A percentile compares a stretch with the other conserved stretches of the same genome.
phyloP scores from a whole-genome alignment of 2,329 filamentous ascomycete species.

The Nothophaeocryptopus gaeumannii region DNA sequence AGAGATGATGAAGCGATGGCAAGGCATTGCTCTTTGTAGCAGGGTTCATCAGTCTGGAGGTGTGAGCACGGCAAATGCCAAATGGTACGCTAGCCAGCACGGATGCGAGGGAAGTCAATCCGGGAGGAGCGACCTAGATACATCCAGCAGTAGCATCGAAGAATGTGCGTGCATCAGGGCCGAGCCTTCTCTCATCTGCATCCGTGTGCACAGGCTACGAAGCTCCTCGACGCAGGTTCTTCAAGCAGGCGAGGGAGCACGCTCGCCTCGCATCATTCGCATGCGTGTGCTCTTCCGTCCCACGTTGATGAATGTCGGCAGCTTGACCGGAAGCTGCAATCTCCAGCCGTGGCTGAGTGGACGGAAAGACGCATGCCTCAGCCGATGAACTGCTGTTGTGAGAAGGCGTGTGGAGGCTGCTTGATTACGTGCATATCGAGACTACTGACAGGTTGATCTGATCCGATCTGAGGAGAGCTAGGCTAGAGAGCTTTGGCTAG shows the following conservation, averaged over 20 bases:
- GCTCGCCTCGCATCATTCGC: too few species aligned
- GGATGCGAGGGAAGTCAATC: not conserved
- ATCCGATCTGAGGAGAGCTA: not conserved
- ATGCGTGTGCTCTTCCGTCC: too few species aligned
- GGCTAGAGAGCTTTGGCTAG: not conserved
- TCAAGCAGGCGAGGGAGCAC: too few species aligned
- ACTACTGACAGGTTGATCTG: slow-evolving; percentile 9
- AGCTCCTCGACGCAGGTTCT: too few species aligned
- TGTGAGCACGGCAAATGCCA: not conserved
- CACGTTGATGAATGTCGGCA: too few species aligned
- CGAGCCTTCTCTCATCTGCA: not conserved
- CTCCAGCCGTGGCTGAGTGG: slow-evolving; percentile 11
- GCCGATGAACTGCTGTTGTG: slow-evolving; percentile 23
- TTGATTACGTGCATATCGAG: slow-evolving; percentile 9
- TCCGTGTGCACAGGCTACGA: too few species aligned
- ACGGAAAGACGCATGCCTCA: slow-evolving; percentile 11
- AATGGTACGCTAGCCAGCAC: slow-evolving; percentile 1
- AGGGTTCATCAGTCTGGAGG: too few species aligned
- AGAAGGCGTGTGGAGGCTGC: slow-evolving; percentile 16
- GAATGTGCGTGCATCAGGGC: not conserved
- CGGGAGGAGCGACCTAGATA: not conserved
- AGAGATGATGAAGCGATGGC: too few species aligned
- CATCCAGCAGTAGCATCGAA: too few species aligned
- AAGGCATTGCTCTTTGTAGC: too few species aligned
- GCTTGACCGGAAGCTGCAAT: not conserved